Evolutionary conservation across 805 yeast genomes (phyloP).

Genomic region (Starmerella geochares): DNA sequence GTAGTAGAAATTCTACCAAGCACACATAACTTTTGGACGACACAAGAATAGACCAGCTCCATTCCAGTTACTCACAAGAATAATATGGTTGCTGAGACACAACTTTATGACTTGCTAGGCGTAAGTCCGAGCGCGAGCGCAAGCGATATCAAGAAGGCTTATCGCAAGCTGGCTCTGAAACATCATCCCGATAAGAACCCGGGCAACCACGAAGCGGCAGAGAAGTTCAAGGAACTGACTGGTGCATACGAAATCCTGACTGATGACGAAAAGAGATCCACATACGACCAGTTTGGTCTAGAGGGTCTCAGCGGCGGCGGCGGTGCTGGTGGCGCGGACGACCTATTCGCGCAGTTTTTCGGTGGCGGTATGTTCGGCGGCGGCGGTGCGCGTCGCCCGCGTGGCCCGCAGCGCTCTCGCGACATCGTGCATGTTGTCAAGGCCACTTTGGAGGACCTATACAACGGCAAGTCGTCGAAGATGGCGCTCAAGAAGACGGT

Average conservation of each 20-base stretch:
- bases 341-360: conserved; percentile 71
- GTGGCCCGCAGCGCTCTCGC: conserved; percentile 80
- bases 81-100: conserved; percentile 55
- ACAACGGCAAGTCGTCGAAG: conserved; percentile 68
- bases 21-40: neutral
- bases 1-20: neutral
- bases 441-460: conserved; percentile 59
- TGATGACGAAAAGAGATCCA: conserved; percentile 76
- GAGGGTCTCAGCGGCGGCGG: conserved; percentile 83
- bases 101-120: conserved; percentile 52
- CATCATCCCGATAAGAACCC: conserved; percentile 78
- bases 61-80: neutral
- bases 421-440: conserved; percentile 82
- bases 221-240: conserved; percentile 83
- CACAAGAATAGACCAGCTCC: neutral
- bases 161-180: conserved; percentile 58
- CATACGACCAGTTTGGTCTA: conserved; percentile 83
- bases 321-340: conserved; percentile 63
- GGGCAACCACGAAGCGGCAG: conserved; percentile 66
- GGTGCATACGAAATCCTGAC: conserved; percentile 77
- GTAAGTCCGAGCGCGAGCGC: conserved; percentile 43
- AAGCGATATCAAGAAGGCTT: conserved; percentile 60
- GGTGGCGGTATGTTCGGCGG: conserved; percentile 55
- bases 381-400: conserved; percentile 53
- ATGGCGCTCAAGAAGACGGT: conserved; percentile 88